Conservation (phyloP, 148 eudicot species). For the Rhododendron mucronatum region DNA sequence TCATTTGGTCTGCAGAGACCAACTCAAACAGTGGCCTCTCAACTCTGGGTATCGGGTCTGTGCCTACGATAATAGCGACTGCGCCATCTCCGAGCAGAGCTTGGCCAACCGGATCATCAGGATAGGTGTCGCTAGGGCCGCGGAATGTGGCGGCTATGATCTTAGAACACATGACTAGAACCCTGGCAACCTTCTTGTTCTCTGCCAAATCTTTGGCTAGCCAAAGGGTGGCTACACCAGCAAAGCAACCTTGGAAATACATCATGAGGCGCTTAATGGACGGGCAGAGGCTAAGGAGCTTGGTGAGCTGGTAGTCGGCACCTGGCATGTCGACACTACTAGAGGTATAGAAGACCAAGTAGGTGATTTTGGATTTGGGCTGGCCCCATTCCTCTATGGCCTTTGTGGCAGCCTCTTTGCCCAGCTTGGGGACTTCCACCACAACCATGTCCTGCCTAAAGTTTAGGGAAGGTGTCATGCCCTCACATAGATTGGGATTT, state of each 20-base stretch:
- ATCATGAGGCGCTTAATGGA: conserved; percentile 39
- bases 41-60: conserved; percentile 21
- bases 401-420: conserved; percentile 17
- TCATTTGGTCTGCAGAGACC: conserved; percentile 33
- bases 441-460: conserved; percentile 35
- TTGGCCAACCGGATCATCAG: conserved; percentile 30
- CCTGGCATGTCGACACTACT: conserved; percentile 33
- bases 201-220: conserved; percentile 38
- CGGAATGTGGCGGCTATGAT: conserved; percentile 32
- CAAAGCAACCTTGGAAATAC: conserved; percentile 47
- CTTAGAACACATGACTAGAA: conserved; percentile 33
- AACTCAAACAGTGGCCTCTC: neutral
- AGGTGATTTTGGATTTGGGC: conserved; percentile 26
- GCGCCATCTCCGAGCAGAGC: conserved; percentile 34
- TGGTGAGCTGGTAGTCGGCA: conserved; percentile 38
- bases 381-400: conserved; percentile 23
- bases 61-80: conserved; percentile 24
- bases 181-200: conserved; percentile 36
- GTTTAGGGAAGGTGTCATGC: conserved; percentile 39
- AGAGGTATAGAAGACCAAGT: conserved; percentile 23
- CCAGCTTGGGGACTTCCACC: conserved; percentile 27
- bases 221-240: conserved; percentile 34
- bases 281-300: conserved; percentile 33
- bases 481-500: conserved; percentile 19
- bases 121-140: conserved; percentile 29